Evolutionary conservation across 805 yeast genomes (phyloP).

Genomic region (Starmera caribaea): DNA sequence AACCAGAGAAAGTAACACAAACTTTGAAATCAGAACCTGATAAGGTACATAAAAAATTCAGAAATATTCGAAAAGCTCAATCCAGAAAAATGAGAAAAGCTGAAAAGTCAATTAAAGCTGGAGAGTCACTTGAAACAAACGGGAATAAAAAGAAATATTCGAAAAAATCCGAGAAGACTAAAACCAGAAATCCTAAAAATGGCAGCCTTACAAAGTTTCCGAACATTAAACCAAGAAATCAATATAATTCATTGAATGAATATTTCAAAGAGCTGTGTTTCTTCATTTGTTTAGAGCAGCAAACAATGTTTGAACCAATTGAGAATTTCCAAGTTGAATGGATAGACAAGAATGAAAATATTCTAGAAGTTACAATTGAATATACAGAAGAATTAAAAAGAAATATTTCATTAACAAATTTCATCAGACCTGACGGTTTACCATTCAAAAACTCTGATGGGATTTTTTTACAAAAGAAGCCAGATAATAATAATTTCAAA

Average conservation of each 20-base stretch:
- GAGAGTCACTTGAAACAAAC: not conserved
- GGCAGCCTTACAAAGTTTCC: not conserved
- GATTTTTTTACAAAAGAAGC: slow-evolving; percentile 23
- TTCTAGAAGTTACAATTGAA: slow-evolving; percentile 32
- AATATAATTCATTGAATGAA: slow-evolving; percentile 36
- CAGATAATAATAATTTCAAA: slow-evolving; percentile 22
- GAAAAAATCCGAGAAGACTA: not conserved
- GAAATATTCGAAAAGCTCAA: no score
- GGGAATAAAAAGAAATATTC: not conserved
- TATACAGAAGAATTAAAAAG: slow-evolving; percentile 39
- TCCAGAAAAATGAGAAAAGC: not conserved
- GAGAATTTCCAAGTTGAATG: slow-evolving; percentile 42
- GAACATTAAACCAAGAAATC: not conserved
- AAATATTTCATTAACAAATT: slow-evolving; percentile 35
- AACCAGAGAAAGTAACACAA: no score
- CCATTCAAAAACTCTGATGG: slow-evolving; percentile 55
- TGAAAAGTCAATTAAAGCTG: not conserved
- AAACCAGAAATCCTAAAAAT: not conserved
- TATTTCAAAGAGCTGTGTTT: slow-evolving; percentile 52
- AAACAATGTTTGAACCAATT: slow-evolving; percentile 34
- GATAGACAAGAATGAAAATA: slow-evolving; percentile 34
- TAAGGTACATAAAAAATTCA: no score
- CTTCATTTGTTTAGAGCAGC: slow-evolving; percentile 56
- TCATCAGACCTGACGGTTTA: slow-evolving; percentile 41
- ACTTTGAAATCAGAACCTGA: no score